Conservation (phyloP, 139 green algal genomes). For the Micractinium sp. region DNA sequence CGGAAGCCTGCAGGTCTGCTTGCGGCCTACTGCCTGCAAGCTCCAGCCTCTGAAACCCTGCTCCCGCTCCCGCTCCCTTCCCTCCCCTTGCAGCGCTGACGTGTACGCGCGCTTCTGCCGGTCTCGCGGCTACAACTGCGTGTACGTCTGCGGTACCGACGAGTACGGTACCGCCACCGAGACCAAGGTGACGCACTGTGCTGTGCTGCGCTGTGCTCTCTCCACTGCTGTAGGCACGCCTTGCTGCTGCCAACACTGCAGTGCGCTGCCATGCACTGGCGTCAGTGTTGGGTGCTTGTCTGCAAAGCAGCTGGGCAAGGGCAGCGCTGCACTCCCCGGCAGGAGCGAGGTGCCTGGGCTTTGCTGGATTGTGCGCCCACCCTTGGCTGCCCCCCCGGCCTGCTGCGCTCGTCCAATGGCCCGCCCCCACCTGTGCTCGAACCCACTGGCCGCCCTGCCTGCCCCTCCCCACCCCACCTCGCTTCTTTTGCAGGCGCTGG, state of each 20-base stretch:
- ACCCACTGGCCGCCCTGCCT: too few relatives aligned
- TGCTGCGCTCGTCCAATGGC: not conserved
- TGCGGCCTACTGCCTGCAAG: too few relatives aligned
- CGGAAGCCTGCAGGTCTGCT: too few relatives aligned
- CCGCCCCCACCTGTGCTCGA: not conserved
- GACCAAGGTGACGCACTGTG: slow-evolving; percentile 80
- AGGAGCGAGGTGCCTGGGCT: too few relatives aligned
- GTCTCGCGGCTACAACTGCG: slow-evolving; percentile 85
- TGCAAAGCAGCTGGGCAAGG: too few relatives aligned
- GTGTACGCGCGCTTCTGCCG: slow-evolving; percentile 93
- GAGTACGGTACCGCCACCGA: slow-evolving; percentile 99
- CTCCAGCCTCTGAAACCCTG: not conserved
- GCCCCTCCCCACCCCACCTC: not conserved
- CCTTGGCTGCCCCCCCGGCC: not conserved
- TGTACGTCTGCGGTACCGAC: slow-evolving; percentile 98
- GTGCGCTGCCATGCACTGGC: too few relatives aligned
- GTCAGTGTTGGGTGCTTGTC: too few relatives aligned
- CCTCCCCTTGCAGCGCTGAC: slow-evolving; percentile 69
- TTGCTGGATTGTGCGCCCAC: too few relatives aligned
- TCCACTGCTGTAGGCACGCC: not conserved
- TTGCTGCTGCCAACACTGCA: too few relatives aligned
- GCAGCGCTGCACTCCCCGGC: too few relatives aligned
- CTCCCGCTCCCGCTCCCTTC: too few relatives aligned
- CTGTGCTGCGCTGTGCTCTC: not conserved
- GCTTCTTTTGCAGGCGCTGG: slow-evolving; percentile 73